Evolutionary conservation across 2,329 filamentous ascomycete species (phyloP), one percentile per base, ranked within the genome.

Genomic region (Claviceps cyperi): DNA sequence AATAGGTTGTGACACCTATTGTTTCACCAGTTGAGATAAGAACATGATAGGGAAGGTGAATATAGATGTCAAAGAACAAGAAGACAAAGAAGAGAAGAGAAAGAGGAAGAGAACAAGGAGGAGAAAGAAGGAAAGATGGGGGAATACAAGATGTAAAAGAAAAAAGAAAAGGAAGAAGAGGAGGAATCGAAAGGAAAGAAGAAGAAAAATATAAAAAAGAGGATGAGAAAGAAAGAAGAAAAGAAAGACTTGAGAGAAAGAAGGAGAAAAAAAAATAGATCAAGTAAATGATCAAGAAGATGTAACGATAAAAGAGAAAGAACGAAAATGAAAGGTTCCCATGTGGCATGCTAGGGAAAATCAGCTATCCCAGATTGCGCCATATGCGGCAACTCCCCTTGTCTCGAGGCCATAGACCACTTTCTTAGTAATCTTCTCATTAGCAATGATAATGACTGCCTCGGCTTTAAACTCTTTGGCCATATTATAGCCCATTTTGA

Each of bases 361-460:
- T 58, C 45, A 70, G 47, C 68, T 70, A 53, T 89, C 85, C 68
- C 82, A 89, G 57, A 89, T 85, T 8, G 84, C 81, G 6, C 84
- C 85, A 65, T 76, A 88, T 8, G 83, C 82, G 2, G 78, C 73
- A 7, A 87, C 64, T 0, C 83, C 81, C 50, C 80, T 71, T 38
- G 70, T 73, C 65, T 87, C 82, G 47, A 89, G 66, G 8, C 75
- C 80, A 60, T 81, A 84, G 0, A 88, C 83, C 1, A 88, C 72
- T 66, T 77, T 78, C 58, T 73, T 74, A 17, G 83, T 87, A 36
- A 86, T 73, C 51, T 66, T 73, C 51, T 81, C 77, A 61, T 88
- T 89, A 50, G 80, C 80, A 58, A 89, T 82, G 52, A 87, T 75
- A 59, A 86, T 81, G 38, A 87, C 81, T 2, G 83, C 84, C 69